Evolutionary conservation across 768 basidiomycete genomes (phyloP), one percentile per base, ranked within the genome.

Genomic region (Trametes cubensis): DNA sequence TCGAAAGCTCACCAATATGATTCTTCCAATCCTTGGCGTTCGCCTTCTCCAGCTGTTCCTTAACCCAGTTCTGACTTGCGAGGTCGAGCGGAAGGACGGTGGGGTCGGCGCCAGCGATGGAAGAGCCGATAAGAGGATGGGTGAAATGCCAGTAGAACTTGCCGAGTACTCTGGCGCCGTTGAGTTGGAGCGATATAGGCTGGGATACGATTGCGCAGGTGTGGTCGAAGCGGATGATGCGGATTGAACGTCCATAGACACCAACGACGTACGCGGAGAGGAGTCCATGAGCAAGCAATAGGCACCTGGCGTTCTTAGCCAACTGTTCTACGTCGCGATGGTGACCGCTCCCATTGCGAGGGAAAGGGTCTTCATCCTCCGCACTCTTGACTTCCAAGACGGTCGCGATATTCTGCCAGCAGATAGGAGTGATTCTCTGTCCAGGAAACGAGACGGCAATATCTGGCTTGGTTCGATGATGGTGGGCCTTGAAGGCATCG

Each of bases 221-320:
- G 41, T 61, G 66, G 34, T 67, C 66, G 46, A 60, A 67, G 38
- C 63, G 63, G 8, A 20, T 57, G 17, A 67, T 38, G 7, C 61
- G 66, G 1, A 53, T 48, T 5, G 4, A 38, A 28, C 39, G 15
- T 21, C 63, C 66, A 45, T 60, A 61, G 30, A 67, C 30, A 4
- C 63, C 61, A 25, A 67, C 25, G 25, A 61, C 55, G 46, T 65
- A 67, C 11, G 40, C 51, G 34, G 20, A 55, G 2, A 64, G 49
- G 38, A 42, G 21, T 3, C 60, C 57, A 23, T 67, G 62, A 2
- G 56, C 56, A 2, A 61, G 30, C n/a, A 67, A 11, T 14, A 66
- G 38, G 26, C 56, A 58, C 13, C 56, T 62, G 17, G 66, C 66
- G 45, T 34, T 58, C 18, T 58, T 51, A 1, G 66, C 62, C 13